Evolutionary conservation across 2,329 filamentous ascomycete genomes (phyloP), one percentile per base, ranked within the genome.

Genomic region (Cladosporium sp.): DNA sequence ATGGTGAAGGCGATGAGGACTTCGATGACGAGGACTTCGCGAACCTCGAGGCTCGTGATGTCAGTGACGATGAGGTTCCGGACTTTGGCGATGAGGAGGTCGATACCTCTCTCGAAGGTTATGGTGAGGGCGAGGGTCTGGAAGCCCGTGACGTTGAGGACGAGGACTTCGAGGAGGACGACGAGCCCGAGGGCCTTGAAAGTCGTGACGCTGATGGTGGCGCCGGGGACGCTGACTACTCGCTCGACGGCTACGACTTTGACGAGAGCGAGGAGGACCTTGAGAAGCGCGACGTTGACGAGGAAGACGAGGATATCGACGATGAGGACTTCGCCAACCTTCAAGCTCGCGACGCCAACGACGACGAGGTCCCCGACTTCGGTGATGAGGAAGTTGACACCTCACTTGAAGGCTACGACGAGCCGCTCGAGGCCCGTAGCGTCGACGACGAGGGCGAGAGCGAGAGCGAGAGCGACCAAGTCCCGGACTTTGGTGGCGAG

Each of bases 301-400:
- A 17, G 2, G 52, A 22, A 4, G 42, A 43, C 4, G 5, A 17
- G 3, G 47, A 18, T 7, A 36, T 32, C n/a, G 47, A 37, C 24
- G 43, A 45, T 2, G 29, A 43, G 7, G 30, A 38, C 6, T 12
- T 3, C 11, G 34, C 24, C 12, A 2, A 37, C 9, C 9, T 47
- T n/a, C 30, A 45, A 24, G 40, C 41, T 9, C 51, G 47, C 40
- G 36, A 37, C 7, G 27, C 38, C 15, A 20, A 8, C 13, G 47
- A 43, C 3, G 47, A 42, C 3, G 30, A 50, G 12, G 30, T 37
- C 3, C 30, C 18, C 3, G 47, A 43, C 2, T 38, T 42, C 15
- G 41, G 40, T 8, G 44, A 39, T 13, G 32, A 49, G 29, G 39
- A 43, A 7, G 39, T 53, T 7, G 51, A 53, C 29, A 52, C 43